Evolutionary conservation across 306 rosid genomes (phyloP).

Genomic region (Hippophae gyantsensis): DNA sequence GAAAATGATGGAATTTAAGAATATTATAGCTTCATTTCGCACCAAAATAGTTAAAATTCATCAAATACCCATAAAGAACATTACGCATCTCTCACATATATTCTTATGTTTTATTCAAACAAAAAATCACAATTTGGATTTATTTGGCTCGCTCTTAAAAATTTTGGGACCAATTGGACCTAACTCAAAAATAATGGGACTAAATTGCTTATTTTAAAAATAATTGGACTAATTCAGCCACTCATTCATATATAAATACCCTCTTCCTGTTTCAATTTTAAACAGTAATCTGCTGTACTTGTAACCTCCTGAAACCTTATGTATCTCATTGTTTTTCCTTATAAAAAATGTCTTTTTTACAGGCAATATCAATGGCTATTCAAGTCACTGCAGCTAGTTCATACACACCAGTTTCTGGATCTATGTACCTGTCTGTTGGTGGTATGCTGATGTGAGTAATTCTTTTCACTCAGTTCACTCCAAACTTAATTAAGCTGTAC

Average conservation of each 20-base stretch:
- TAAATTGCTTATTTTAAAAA: no score
- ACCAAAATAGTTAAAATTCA: no score
- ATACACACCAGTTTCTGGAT: slow-evolving; percentile 35
- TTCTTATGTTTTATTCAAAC: no score
- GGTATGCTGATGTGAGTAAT: slow-evolving; percentile 86
- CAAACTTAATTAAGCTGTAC: slow-evolving; percentile 8
- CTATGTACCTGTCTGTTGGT: slow-evolving; percentile 71
- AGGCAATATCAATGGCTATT: slow-evolving; percentile 69
- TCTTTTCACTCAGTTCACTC: slow-evolving; percentile 7
- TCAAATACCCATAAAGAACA: no score
- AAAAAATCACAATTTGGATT: no score
- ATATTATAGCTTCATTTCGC: no score
- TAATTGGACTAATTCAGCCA: no score
- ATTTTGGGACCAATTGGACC: no score
- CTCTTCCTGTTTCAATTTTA: neutral
- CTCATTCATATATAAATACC: neutral
- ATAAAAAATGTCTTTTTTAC: neutral
- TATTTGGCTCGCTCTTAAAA: no score
- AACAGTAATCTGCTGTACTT: neutral
- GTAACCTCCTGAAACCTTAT: slow-evolving; percentile 1
- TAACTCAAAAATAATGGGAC: no score
- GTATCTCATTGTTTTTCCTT: slow-evolving; percentile 8
- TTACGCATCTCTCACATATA: no score
- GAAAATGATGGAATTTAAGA: no score
- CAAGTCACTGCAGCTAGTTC: slow-evolving; percentile 73